Base-by-base conservation (phyloP, 2,329 filamentous ascomycete genomes). In the Hymenoscyphus fructigenus region DNA sequence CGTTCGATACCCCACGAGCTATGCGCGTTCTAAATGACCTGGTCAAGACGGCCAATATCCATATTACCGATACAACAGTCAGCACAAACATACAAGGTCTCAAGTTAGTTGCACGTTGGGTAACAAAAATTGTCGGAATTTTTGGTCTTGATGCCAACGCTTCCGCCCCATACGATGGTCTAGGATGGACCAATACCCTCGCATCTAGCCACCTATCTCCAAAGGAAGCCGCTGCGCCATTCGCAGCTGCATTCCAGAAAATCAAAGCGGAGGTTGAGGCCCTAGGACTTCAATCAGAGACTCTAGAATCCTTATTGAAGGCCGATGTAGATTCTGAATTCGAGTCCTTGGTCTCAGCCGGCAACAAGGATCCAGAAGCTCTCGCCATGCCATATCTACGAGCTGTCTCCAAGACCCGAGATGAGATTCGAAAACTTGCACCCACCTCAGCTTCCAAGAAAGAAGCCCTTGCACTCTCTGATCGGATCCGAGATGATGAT, bases 61-160 rank as follows among this genome's bases (percentile, higher is more conserved):
- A 83, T 70, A 78, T 86, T 61, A 81, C 78, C 66, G 78, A 80
- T 15, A 79, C 82, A 68, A 81, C 81, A 66, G 77, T 79, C 5
- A 73, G 77, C 28, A 70, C 78, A 38, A 81, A 85, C 67, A 75
- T 85, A 17, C 70, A 73, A 10, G 80, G 80, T 15, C 75, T 87
- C 3, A 83, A 85, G 69, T 77, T 80, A 1, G 80, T 91, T 62
- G 92, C 90, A 6, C 83, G 85, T 61, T 97, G 91, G 88, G 82
- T 97, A 56, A 97, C 93, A 0, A 87, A 87, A 64, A 90, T 97
- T 65, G 88, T 95, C 17, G 89, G 90, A 66, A 91, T 94, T 67
- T 91, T 97, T 67, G 94, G 94, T 50, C 84, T 97, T 0, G 89
- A 93, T 73, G 81, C 85, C 2, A 83, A 84, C 68, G 84, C 84